These are phyloP conservation scores for Chlamydomonas schloesseri DNA, from an alignment of 139 green algal species.

Conservation along the genomic window DNA sequence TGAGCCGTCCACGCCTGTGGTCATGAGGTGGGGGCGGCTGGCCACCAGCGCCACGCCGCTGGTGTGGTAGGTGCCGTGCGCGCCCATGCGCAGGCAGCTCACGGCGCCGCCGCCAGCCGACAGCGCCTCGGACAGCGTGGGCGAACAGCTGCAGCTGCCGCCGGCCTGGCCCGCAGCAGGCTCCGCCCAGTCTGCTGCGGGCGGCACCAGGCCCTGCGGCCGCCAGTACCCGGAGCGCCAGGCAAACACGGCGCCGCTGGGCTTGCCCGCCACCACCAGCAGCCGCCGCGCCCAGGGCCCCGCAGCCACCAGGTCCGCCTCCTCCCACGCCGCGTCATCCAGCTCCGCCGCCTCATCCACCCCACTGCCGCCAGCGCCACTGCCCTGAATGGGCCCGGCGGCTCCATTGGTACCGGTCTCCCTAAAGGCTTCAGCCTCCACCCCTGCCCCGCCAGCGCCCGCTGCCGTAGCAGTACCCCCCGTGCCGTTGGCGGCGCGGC, in stretches of 20 bases:
- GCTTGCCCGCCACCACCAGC: conserved; percentile 22
- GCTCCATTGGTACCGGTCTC: too few species aligned
- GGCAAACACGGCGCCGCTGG: conserved; percentile 3
- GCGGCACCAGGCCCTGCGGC: neutral
- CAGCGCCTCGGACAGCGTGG: neutral
- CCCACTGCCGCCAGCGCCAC: too few species aligned
- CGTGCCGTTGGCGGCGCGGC: too few species aligned
- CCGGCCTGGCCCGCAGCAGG: too few species aligned
- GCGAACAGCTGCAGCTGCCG: too few species aligned
- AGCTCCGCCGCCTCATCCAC: neutral
- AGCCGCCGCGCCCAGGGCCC: conserved; percentile 4
- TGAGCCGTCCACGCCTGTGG: conserved; percentile 1
- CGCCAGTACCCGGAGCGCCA: conserved; percentile 13
- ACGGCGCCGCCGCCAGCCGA: neutral
- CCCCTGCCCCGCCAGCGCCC: too few species aligned
- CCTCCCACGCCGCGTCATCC: neutral
- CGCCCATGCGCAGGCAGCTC: conserved; percentile 18
- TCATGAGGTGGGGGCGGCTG: conserved; percentile 7
- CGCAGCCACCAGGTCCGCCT: neutral
- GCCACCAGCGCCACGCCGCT: conserved; percentile 17
- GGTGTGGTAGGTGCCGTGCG: conserved; percentile 9
- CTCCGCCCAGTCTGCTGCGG: neutral
- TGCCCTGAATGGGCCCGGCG: too few species aligned
- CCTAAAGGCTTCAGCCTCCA: too few species aligned
- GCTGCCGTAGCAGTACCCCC: too few species aligned